phyloP scores from a whole-genome alignment of 2,329 filamentous ascomycete genomes.

The Nothophaeocryptopus gaeumannii region DNA sequence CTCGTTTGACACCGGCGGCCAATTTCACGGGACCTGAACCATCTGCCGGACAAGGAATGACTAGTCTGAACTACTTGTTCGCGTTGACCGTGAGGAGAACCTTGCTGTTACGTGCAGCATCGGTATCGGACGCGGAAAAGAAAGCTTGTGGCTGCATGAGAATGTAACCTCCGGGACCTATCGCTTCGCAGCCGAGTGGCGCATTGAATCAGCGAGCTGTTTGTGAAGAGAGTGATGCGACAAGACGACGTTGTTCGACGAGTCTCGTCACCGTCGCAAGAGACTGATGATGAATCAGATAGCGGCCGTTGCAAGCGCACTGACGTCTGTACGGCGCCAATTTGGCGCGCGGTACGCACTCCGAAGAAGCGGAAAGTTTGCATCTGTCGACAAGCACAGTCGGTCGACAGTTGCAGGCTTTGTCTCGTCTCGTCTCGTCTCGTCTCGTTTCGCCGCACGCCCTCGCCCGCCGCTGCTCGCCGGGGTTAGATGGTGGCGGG shows the following conservation, averaged over 20 bases:
- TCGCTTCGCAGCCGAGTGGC: no score
- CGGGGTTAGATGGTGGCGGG: not conserved
- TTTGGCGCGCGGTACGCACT: slow-evolving; percentile 1
- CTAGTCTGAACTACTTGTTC: not conserved
- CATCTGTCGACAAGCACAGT: not conserved
- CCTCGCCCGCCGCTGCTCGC: not conserved
- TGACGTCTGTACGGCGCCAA: not conserved
- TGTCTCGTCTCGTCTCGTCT: slow-evolving; percentile 1
- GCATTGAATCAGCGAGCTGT: no score
- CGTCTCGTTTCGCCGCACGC: not conserved
- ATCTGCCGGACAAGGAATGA: not conserved
- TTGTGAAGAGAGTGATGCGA: no score
- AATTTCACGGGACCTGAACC: no score
- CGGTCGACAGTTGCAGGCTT: slow-evolving; percentile 2
- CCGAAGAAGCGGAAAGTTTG: not conserved
- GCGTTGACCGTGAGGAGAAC: slow-evolving; percentile 3
- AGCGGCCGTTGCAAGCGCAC: no score
- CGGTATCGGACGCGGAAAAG: no score
- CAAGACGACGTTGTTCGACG: no score
- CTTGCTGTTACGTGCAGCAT: not conserved
- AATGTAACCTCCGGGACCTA: no score
- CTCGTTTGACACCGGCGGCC: no score
- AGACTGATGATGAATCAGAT: not conserved
- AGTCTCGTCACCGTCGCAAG: no score
- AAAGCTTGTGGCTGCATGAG: no score